Evolutionary conservation across 371 early-diverging fungal species (phyloP).

Genomic region (Gilbertella persicaria): DNA sequence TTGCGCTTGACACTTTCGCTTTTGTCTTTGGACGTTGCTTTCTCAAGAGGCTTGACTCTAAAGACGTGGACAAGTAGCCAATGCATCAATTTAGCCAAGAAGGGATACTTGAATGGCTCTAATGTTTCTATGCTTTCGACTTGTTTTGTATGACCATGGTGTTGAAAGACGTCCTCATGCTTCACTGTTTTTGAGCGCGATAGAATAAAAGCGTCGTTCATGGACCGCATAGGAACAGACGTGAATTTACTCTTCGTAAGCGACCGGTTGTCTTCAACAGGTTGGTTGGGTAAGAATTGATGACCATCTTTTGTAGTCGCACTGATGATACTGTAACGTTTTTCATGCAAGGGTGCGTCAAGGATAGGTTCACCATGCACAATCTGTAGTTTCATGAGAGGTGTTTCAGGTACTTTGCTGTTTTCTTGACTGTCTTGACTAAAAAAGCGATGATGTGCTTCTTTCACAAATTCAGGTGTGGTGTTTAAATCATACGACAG

Average conservation of each 20-base stretch:
- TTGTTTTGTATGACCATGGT: neutral
- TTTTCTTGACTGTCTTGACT: neutral
- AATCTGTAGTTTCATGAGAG: neutral
- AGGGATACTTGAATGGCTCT: slow-evolving; percentile 18
- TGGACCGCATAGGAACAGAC: slow-evolving; percentile 12
- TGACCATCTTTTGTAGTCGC: slow-evolving; percentile 4
- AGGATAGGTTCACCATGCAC: neutral
- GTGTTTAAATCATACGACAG: neutral
- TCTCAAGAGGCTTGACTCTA: slow-evolving; percentile 1
- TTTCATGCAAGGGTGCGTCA: neutral
- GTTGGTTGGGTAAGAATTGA: slow-evolving; percentile 8
- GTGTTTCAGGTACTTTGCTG: neutral
- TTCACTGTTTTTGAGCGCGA: neutral
- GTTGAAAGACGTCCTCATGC: neutral
- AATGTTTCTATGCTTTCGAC: slow-evolving; percentile 8
- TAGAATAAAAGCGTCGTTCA: neutral
- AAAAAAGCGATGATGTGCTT: neutral
- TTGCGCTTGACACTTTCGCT: neutral
- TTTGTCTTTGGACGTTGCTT: neutral
- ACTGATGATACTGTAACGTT: slow-evolving; percentile 8
- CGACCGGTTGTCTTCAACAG: neutral
- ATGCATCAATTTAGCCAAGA: slow-evolving; percentile 22
- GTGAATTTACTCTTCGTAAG: neutral
- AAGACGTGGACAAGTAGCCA: slow-evolving; percentile 25
- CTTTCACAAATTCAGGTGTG: neutral